Evolutionary conservation across 306 rosid species (phyloP), one percentile per base, ranked within the genome.

Genomic region (Ceratonia siliqua): DNA sequence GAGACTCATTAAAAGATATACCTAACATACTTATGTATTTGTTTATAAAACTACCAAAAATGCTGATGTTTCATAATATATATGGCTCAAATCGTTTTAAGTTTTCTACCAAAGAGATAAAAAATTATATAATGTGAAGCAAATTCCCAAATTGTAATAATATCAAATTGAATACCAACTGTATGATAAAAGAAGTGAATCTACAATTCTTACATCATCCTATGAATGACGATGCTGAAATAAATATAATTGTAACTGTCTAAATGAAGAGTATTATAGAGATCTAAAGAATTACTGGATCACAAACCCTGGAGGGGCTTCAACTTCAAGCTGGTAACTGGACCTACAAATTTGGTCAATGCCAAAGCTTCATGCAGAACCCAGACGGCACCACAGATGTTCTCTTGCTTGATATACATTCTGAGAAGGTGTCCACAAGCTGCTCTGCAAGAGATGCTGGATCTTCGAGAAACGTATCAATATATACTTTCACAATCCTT

Each of bases 311-410:
- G 55, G 70, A 45, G 43, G 39, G 80, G 84, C 43, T 72, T 62
- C 53, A 58, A 76, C 76, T 43, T 75, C 42, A 58, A 5, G 57
- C 56, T 53, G 39, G 58, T 21, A 53, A 74, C 75, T 41, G 71
- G 61, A 75, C 68, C 77, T 50, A 56, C 62, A 64, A 42, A 59
- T 68, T 25, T 18, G 67, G 50, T 88, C 85, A 91, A 82, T 94
- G 98, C 92, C 94, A 94, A 73, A 95, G 93, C 87, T 90, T 90
- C 96, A 90, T 85, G 85, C 99, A 95, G 82, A 92, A 89, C 52
- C 98, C 97, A 21, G 86, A 74, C 0, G 95, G 90, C 72, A 89
- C 98, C 59, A 68, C 80, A 25, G 92, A 81, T 12, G 85, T 74
- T 83, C 82, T 87, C 80, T 82, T 89, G 89, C 95, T 78, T 13